Base-by-base conservation (phyloP, 1,284 basidiomycete genomes). In the Hypsizygus ulmarius region DNA sequence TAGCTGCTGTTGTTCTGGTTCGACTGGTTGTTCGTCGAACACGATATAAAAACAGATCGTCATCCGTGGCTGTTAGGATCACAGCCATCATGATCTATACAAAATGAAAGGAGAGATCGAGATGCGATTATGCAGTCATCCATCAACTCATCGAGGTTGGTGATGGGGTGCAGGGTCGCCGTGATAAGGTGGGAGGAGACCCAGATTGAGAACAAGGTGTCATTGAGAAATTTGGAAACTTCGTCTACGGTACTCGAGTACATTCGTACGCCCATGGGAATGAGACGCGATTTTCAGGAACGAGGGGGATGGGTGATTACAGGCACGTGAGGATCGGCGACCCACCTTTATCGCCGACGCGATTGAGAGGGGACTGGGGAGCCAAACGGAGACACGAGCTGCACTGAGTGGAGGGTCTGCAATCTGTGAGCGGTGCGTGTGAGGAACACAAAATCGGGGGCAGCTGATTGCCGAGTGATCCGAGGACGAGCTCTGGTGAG, bases 381-480 rank as follows among this genome's bases (percentile, higher is more conserved):
- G 21, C 21, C 21, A 25, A 29, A 40, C 15, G 28, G 46, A 52
- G 32, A 35, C 16, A 29, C 37, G 37, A 30, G 45, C 46, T 25
- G 34, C 36, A 18, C 41, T 39, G n/a, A 19, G 21, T 14, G 21
- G 47, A 18, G 39, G 43, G n/a, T n/a, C n/a, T n/a, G n/a, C 32
- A 33, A 35, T 12, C 14, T 44, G n/a, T 9, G 38, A n/a, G n/a
- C 25, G 12, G 34, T 35, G 15, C 7, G 19, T 39, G 19, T 11
- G 27, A 25, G 38, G n/a, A 28, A 19, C 27, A 11, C 21, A 10
- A 25, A 29, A 25, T 7, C 25, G 16, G 39, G 43, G 45, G 35
- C 36, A 15, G 12, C 27, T 46, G 56, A 57, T 51, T 53, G 59
- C 53, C 54, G 57, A 39, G 42, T 59, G 60, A 62, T 63, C 58